Evolutionary conservation across 2,329 filamentous ascomycete species (phyloP).

Genomic region (Stagonosporopsis tanaceti): DNA sequence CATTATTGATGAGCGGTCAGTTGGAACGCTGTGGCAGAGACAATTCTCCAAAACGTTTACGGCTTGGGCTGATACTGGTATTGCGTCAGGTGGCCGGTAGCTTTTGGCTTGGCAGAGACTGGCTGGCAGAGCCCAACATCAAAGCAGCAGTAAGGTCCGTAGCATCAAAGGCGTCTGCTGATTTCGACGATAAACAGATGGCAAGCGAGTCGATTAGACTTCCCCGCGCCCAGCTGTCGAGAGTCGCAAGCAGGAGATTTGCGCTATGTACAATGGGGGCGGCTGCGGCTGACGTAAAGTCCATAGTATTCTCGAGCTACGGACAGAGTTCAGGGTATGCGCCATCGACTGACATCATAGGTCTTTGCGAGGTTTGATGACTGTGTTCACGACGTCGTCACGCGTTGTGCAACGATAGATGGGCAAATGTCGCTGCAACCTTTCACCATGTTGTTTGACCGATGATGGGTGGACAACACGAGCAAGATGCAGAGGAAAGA

Average conservation of each 20-base stretch:
- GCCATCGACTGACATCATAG: conserved; percentile 19
- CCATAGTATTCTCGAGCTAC: conserved; percentile 8
- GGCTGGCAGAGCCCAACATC: conserved; percentile 12
- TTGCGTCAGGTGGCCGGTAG: conserved; percentile 39
- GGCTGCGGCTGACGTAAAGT: conserved; percentile 3
- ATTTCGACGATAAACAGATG: conserved; percentile 4
- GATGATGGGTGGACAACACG: conserved; percentile 21
- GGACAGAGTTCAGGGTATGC: conserved; percentile 2
- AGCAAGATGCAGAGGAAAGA: conserved; percentile 24
- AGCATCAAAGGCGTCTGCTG: conserved; percentile 6
- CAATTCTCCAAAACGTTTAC: conserved; percentile 41
- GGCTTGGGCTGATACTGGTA: conserved; percentile 41
- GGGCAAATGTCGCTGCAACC: conserved; percentile 24
- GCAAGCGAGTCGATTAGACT: conserved; percentile 3
- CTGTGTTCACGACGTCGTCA: conserved; percentile 26
- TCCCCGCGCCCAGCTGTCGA: conserved; percentile 18
- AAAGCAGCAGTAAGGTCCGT: conserved; percentile 24
- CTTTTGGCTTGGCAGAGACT: conserved; percentile 24
- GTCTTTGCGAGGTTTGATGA: conserved; percentile 17
- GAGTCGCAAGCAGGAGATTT: conserved; percentile 10
- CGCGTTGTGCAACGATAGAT: conserved; percentile 22
- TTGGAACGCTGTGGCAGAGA: conserved; percentile 38
- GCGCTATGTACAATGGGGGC: conserved; percentile 17
- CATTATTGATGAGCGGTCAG: conserved; percentile 21
- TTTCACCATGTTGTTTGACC: conserved; percentile 27